Base-by-base conservation (phyloP, 2,329 filamentous ascomycete species). In the Immersiporthe knoxdaviesiana region DNA sequence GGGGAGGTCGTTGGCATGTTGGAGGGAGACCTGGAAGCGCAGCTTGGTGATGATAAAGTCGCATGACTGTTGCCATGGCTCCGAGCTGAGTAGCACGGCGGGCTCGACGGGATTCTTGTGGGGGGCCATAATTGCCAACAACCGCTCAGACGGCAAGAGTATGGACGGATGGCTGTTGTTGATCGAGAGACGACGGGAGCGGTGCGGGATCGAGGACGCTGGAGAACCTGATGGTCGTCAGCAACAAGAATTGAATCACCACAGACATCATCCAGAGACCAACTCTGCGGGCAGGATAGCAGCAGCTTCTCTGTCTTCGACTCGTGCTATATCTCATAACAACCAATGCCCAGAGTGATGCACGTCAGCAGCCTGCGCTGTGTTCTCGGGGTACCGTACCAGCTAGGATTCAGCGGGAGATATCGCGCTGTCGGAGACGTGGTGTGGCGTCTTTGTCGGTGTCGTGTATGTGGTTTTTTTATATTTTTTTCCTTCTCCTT, bases 1-100 rank as follows among this genome's bases (percentile, higher is more conserved):
- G 1, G 50, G 8, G 5, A 12, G 1, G 24, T 6, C 10, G 37
- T 16, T 52, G 18, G 37, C 50, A 21, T 68, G 27, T n/a, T 59
- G 35, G 24, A 68, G 52, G 27, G 60, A 30, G 6, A 63, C 60
- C 18, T 59, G 32, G 52, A 68, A 64, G 2, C 16, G 32, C 3
- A 68, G 60, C 50, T 47, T 58, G 35, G 30, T 58, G n/a, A 63
- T 16, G 21, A 56, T n/a, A 14, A 63, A 63, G 14, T 44, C 35
- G 8, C 50, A 8, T 14, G 21, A 50, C 16, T 39, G 30, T 2
- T 41, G 2, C 44, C 50, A 58, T 12, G 37, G 35, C 18, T 63
- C 37, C 8, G 44, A 47, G 2, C 44, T 18, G 12, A 68, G 21
- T 16, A 68, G 52, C 16, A 5, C 39, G 32, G 66, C 66, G 12